Conservation (phyloP, 192 early-diverging fungal genomes). For the Paraglomus occultum region DNA sequence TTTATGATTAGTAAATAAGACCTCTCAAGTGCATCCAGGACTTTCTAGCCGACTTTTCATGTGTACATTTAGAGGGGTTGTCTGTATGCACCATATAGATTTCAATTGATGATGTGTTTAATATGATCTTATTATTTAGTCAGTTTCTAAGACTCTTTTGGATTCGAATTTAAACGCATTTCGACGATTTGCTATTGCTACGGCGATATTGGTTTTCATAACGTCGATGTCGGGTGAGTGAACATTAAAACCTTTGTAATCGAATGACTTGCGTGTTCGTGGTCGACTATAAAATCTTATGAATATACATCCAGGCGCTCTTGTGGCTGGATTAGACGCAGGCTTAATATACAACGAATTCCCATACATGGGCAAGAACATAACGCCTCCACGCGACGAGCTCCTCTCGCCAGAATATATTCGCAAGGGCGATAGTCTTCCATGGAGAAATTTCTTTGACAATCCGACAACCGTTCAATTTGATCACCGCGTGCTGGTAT, state of each 20-base stretch:
- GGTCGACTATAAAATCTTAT: too few relatives aligned
- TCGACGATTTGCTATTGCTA: conserved; percentile 57
- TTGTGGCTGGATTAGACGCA: conserved; percentile 96
- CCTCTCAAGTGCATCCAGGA: not conserved
- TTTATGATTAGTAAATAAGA: not conserved
- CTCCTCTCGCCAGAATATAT: conserved; percentile 53
- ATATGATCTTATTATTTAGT: conserved; percentile 25
- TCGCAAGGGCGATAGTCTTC: conserved; percentile 43
- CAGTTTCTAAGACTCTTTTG: conserved; percentile 43
- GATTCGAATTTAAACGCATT: conserved; percentile 60
- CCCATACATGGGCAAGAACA: conserved; percentile 85
- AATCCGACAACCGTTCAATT: conserved; percentile 96
- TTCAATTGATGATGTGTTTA: not conserved
- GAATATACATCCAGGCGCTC: conserved; percentile 42
- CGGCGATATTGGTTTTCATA: conserved; percentile 72
- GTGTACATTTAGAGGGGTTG: not conserved
- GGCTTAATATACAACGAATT: conserved; percentile 98
- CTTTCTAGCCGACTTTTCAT: not conserved
- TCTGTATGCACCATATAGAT: not conserved
- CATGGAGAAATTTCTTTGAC: conserved; percentile 90
- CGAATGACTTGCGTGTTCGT: too few relatives aligned
- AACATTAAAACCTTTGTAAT: too few relatives aligned
- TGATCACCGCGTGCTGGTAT: conserved; percentile 85
- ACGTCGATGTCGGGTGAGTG: conserved; percentile 78
- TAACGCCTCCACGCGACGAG: conserved; percentile 74